phyloP scores from a whole-genome alignment of 805 yeast genomes.

The Candida montana region DNA sequence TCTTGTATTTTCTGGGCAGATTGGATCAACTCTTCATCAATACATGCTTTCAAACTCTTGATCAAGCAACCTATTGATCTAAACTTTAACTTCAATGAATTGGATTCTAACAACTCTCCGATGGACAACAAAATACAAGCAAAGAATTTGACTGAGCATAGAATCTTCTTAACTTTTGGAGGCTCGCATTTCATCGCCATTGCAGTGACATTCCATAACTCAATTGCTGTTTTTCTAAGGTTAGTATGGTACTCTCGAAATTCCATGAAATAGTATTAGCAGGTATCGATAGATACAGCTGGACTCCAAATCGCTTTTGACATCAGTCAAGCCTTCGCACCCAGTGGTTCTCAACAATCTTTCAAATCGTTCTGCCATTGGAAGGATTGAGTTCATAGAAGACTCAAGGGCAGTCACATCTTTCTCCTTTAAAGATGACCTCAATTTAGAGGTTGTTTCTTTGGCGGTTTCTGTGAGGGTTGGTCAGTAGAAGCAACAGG shows the following conservation, averaged over 20 bases:
- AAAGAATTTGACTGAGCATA: constrained; percentile 24
- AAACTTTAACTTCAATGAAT: constrained; percentile 21
- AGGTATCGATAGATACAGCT: constrained; percentile 15
- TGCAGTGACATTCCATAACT: constrained; percentile 33
- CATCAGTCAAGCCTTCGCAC: constrained; percentile 16
- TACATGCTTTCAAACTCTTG: constrained; percentile 23
- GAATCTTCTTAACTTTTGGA: constrained; percentile 1
- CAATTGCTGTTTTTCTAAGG: constrained; percentile 19
- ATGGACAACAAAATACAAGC: constrained; percentile 28
- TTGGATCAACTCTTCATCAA: constrained; percentile 22
- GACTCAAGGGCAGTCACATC: constrained; percentile 15
- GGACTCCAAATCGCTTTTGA: constrained; percentile 23
- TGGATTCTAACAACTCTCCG: constrained; percentile 24
- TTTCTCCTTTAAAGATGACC: constrained; percentile 8
- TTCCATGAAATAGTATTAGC: too few species aligned
- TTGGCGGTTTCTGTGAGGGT: constrained; percentile 14
- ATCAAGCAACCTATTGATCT: constrained; percentile 29
- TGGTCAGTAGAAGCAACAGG: neutral
- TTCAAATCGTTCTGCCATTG: constrained; percentile 29
- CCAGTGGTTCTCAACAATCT: constrained; percentile 24
- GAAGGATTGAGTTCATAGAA: constrained; percentile 23
- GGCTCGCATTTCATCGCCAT: constrained; percentile 23
- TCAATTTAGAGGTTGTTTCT: constrained; percentile 10
- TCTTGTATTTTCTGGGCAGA: constrained; percentile 25
- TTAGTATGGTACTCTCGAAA: too few species aligned